These are phyloP conservation scores for Entonaema liquescens DNA, from an alignment of 495 filamentous ascomycete genomes.

Conservation along the genomic window DNA sequence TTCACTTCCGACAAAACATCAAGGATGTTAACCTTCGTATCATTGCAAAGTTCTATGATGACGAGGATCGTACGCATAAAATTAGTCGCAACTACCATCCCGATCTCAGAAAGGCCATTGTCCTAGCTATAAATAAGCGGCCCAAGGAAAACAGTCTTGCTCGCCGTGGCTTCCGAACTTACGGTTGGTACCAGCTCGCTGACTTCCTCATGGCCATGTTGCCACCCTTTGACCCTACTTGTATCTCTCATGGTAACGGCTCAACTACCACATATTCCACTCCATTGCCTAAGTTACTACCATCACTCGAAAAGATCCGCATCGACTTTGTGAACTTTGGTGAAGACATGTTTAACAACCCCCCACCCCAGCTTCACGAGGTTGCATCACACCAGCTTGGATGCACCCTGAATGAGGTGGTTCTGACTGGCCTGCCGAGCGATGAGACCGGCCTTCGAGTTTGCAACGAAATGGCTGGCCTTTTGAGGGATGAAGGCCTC, in stretches of 20 bases:
- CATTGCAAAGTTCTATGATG: constrained; percentile 58
- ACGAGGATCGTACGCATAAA: constrained; percentile 47
- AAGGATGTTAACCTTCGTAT: constrained; percentile 55
- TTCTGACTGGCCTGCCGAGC: constrained; percentile 52
- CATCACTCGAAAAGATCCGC: constrained; percentile 50
- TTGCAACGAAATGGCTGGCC: constrained; percentile 47
- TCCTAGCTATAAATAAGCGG: constrained; percentile 45
- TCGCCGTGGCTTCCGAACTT: constrained; percentile 55
- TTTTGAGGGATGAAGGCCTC: constrained; percentile 58
- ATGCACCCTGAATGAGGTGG: constrained; percentile 54
- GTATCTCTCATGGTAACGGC: background rate
- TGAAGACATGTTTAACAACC: constrained; percentile 45
- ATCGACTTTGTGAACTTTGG: constrained; percentile 60
- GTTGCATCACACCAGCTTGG: constrained; percentile 54
- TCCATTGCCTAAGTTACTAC: constrained; percentile 51
- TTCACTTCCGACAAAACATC: constrained; percentile 47
- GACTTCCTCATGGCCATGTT: constrained; percentile 56
- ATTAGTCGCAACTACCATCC: constrained; percentile 41
- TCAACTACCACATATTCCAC: background rate
- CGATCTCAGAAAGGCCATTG: constrained; percentile 44
- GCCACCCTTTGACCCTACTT: constrained; percentile 48
- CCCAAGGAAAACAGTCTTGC: constrained; percentile 47
- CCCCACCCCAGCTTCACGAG: constrained; percentile 46
- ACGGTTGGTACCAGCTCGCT: constrained; percentile 57
- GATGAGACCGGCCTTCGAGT: constrained; percentile 48